Percentiles rank a stretch among this genome's conserved stretches.
phyloP scores from a whole-genome alignment of 2,329 filamentous ascomycete species.

The Penicillium freii region DNA sequence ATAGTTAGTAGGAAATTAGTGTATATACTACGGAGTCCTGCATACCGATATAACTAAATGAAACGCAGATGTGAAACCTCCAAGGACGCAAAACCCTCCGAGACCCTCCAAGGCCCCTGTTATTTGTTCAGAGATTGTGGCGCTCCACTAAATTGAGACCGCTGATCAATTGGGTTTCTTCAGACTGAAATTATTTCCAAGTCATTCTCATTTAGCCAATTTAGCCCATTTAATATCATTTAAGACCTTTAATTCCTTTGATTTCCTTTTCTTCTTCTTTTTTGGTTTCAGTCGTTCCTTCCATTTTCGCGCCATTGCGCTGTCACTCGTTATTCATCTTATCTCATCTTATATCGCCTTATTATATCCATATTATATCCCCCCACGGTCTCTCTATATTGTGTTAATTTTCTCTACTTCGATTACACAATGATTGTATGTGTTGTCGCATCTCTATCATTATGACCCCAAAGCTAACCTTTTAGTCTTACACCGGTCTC shows the following conservation, averaged over 20 bases:
- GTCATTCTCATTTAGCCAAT: neutral
- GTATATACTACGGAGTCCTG: too few species aligned
- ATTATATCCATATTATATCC: neutral
- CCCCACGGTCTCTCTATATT: neutral
- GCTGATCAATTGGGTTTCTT: neutral
- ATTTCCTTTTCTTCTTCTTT: neutral
- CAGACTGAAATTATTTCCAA: neutral
- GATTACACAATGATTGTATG: slow-evolving; percentile 27
- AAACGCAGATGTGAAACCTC: neutral
- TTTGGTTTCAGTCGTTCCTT: slow-evolving; percentile 11
- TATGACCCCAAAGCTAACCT: neutral
- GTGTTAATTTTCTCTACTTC: neutral
- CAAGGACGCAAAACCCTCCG: neutral
- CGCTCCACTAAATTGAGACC: slow-evolving; percentile 5
- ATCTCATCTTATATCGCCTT: neutral
- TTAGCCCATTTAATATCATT: neutral
- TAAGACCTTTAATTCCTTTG: neutral
- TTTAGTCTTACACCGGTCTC: slow-evolving; percentile 32
- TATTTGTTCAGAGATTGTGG: neutral
- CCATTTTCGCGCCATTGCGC: slow-evolving; percentile 14
- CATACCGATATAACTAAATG: neutral
- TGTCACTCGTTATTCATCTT: slow-evolving; percentile 23
- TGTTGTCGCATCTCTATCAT: neutral
- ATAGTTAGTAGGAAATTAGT: too few species aligned
- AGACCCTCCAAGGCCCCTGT: neutral